Base-by-base conservation (phyloP, 2,329 filamentous ascomycete genomes). In the Penicillium sclerotiorum region DNA sequence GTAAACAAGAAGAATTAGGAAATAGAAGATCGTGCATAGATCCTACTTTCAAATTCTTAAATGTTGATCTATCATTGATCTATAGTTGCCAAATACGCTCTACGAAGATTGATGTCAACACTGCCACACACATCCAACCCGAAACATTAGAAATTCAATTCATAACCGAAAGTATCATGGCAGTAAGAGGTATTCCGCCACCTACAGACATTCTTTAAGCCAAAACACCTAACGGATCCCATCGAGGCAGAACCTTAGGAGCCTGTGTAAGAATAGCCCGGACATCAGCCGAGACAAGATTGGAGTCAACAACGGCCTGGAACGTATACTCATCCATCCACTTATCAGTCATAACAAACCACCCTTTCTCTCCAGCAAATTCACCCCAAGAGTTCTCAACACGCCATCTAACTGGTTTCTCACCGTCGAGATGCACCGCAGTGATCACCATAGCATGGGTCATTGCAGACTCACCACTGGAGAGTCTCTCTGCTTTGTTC, bases 361-460 rank as follows among this genome's bases (percentile, higher is more conserved):
- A 95, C 0, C 91, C 91, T 59, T 90, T 84, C 11, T 85, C 82
- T 1, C 91, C 91, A 0, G 80, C 80, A 0, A 65, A 73, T 33
- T 83, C 78, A 11, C 88, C 89, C 90, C 90, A 95, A 48, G 83
- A 88, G 67, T 95, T 95, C 79, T 95, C 87, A 6, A 95, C 89
- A 46, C 90, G 78, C 91, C 91, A 96, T 37, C 90, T 77, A 1
- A 90, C 81, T 2, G 84, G 79, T 69, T 83, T 81, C 1, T 83
- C 85, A 51, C 82, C 73, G 22, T 88, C 86, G 2, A 95, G 69
- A 65, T 96, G 90, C 38, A 95, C 91, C 1, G 84, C 91, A 2
- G 90, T 95, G 54, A 96, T 72, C 0, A 95, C 89, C 91, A 95
- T 95, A 4, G 91, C 91, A 63, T 95, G 91, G 1, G 90, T 95